phyloP scores from a whole-genome alignment of 768 basidiomycete species.

The Lactarius pseudohatsudake region DNA sequence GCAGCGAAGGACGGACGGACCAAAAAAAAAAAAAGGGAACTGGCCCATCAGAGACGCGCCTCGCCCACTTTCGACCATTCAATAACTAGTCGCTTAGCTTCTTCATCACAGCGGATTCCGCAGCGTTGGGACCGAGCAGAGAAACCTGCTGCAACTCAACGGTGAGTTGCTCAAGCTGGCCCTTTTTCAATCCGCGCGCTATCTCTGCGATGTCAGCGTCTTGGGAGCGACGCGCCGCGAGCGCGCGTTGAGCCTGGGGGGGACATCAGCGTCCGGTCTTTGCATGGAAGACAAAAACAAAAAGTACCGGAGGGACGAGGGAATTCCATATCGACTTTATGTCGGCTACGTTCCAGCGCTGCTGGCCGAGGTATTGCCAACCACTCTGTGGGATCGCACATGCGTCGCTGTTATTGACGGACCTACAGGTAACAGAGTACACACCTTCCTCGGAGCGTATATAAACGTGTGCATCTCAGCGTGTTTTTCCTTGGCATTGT shows the following conservation, averaged over 20 bases:
- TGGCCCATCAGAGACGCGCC: background rate
- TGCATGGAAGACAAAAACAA: background rate
- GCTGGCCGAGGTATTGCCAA: constrained; percentile 29
- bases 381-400: constrained; percentile 6
- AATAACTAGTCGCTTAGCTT: constrained; percentile 5
- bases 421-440: constrained; percentile 11
- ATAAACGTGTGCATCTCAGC: constrained; percentile 51
- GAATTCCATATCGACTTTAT: constrained; percentile 22
- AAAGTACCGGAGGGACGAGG: constrained; percentile 31
- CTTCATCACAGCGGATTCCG: constrained; percentile 11
- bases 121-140: background rate
- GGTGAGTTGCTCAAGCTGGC: constrained; percentile 46
- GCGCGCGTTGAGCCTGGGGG: constrained; percentile 25
- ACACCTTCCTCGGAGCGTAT: constrained; percentile 47
- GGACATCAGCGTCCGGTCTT: background rate
- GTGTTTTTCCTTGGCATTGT: constrained; percentile 27
- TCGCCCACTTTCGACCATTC: background rate
- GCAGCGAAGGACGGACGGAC: background rate
- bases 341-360: constrained; percentile 15
- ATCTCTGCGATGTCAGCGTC: constrained; percentile 39
- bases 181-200: constrained; percentile 39
- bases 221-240: constrained; percentile 36
- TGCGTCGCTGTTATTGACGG: background rate
- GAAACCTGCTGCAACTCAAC: constrained; percentile 22
- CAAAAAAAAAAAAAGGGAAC: background rate